These are phyloP conservation scores for Citrus inodora DNA, from an alignment of 345 rosid genomes.

Conservation along the genomic window DNA sequence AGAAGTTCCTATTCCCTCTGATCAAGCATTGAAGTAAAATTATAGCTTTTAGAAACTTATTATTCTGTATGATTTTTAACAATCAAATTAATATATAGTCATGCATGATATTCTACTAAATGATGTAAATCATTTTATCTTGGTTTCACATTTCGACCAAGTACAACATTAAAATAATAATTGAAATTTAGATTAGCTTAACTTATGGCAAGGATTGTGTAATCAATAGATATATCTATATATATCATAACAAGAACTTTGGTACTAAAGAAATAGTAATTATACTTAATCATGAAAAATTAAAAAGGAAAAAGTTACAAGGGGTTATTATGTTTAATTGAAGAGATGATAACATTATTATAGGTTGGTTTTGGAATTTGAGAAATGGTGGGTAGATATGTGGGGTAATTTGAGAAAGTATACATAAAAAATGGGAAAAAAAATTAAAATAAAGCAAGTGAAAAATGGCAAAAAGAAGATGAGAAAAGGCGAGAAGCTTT, in stretches of 20 bases:
- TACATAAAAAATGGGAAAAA: neutral
- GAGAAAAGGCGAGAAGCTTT: slow-evolving; percentile 55
- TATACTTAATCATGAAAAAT: neutral
- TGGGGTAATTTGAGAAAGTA: slow-evolving; percentile 9
- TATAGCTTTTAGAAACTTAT: neutral
- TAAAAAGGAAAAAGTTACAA: neutral
- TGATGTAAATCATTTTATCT: slow-evolving; percentile 5
- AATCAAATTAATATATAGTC: slow-evolving; percentile 2
- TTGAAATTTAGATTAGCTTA: slow-evolving; percentile 1
- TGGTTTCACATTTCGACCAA: slow-evolving; percentile 1
- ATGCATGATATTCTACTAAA: neutral
- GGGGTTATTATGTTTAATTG: slow-evolving; percentile 24
- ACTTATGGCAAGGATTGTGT: slow-evolving; percentile 5
- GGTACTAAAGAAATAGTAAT: slow-evolving; percentile 5
- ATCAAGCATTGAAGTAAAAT: neutral
- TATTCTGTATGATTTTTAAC: neutral
- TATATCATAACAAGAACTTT: neutral
- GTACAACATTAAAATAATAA: slow-evolving; percentile 14
- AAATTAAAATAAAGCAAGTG: neutral
- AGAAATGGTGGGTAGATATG: slow-evolving; percentile 50
- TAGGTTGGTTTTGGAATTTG: slow-evolving; percentile 57
- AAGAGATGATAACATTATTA: slow-evolving; percentile 40
- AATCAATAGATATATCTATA: neutral
- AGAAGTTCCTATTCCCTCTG: neutral
- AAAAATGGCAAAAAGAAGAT: slow-evolving; percentile 16